These are phyloP conservation scores for Rosa persica DNA, from an alignment of 306 rosid genomes.

Conservation along the genomic window DNA sequence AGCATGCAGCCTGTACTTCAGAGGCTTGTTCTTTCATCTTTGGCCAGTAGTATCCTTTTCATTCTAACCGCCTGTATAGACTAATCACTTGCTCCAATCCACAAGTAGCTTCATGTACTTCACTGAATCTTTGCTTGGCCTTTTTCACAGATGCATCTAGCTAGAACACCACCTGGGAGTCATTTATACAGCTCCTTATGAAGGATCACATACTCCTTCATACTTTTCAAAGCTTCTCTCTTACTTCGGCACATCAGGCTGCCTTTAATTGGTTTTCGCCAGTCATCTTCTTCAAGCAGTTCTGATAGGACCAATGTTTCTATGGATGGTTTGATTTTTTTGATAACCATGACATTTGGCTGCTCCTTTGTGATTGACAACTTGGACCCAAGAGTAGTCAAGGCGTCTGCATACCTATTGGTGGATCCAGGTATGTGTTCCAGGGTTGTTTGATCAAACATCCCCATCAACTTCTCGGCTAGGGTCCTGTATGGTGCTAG, in stretches of 20 bases:
- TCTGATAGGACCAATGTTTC: background rate
- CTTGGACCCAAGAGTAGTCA: background rate
- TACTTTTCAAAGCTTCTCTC: rapidly evolving
- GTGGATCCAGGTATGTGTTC: background rate
- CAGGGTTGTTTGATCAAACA: background rate
- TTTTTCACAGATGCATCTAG: background rate
- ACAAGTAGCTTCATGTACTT: background rate
- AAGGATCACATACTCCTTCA: background rate
- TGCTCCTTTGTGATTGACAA: background rate
- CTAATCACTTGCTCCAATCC: background rate
- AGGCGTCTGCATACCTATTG: background rate
- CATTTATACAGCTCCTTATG: background rate
- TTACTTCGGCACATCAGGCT: background rate
- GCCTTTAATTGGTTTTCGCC: rapidly evolving
- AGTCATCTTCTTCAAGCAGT: background rate
- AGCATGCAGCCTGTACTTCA: background rate
- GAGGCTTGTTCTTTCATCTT: background rate
- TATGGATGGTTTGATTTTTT: background rate
- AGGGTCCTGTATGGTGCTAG: background rate
- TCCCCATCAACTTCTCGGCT: background rate
- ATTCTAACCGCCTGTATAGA: background rate
- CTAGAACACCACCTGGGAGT: background rate
- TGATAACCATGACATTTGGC: background rate
- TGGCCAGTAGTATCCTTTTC: background rate
- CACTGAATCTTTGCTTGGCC: background rate